A percentile compares a stretch with the other conserved stretches of the same genome.
These are phyloP conservation scores for Nitzschia sp. DNA, from an alignment of 108 stramenopile species.

Conservation along the genomic window DNA sequence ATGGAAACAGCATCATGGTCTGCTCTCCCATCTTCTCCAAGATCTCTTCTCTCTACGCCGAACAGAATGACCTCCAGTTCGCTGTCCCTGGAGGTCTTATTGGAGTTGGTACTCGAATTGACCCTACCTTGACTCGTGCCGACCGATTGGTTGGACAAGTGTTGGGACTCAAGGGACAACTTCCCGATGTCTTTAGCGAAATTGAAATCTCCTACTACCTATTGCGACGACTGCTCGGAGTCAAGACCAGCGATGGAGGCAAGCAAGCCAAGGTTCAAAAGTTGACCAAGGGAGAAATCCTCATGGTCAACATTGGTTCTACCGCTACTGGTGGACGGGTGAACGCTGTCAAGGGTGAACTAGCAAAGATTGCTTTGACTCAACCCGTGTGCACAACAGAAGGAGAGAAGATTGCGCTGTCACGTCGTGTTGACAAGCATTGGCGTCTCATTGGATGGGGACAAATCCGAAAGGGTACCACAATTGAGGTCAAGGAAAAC, in stretches of 20 bases:
- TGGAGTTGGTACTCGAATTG: slow-evolving; percentile 98
- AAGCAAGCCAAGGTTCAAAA: slow-evolving; percentile 99
- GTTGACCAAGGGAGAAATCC: slow-evolving; percentile 93
- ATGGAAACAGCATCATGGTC: slow-evolving; percentile 81
- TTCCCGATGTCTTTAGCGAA: slow-evolving; percentile 98
- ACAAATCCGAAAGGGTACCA: slow-evolving; percentile 85
- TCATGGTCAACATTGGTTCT: slow-evolving; percentile 99
- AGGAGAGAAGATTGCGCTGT: slow-evolving; percentile 99
- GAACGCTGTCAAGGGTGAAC: slow-evolving; percentile 90
- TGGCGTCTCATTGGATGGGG: slow-evolving; percentile 98
- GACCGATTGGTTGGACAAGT: slow-evolving; percentile 99
- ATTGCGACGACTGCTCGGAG: slow-evolving; percentile 94
- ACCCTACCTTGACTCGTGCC: slow-evolving; percentile 97
- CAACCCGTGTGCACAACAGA: slow-evolving; percentile 99
- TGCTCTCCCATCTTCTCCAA: slow-evolving; percentile 89
- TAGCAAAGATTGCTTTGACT: slow-evolving; percentile 96
- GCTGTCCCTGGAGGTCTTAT: slow-evolving; percentile 99
- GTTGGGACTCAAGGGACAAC: slow-evolving; percentile 90
- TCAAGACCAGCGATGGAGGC: slow-evolving; percentile 97
- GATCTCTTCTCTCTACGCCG: slow-evolving; percentile 91
- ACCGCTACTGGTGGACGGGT: slow-evolving; percentile 98
- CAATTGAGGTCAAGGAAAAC: slow-evolving; percentile 74
- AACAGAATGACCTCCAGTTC: slow-evolving; percentile 96
- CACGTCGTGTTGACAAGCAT: slow-evolving; percentile 99
- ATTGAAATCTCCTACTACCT: slow-evolving; percentile 98